A percentile compares a stretch with the other conserved stretches of the same genome.
Conservation (phyloP, 352 stramenopile species). For the Phytophthora sojae region DNA sequence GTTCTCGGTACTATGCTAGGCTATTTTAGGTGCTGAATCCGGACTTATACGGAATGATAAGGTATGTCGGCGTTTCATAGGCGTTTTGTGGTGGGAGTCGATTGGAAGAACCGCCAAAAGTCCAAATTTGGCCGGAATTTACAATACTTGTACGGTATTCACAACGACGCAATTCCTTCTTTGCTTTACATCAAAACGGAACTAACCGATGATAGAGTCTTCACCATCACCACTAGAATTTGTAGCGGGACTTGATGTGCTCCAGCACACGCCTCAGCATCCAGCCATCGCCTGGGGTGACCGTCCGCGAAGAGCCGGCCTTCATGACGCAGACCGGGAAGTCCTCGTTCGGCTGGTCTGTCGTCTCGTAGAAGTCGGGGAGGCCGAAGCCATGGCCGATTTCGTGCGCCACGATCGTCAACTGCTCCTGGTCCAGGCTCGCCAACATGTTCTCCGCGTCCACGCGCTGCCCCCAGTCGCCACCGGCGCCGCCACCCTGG, state of each 20-base stretch:
- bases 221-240: conserved; percentile 9
- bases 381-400: conserved; percentile 48
- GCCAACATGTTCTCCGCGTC: conserved; percentile 44
- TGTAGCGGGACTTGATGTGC: conserved; percentile 31
- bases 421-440: conserved; percentile 34
- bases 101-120: too few species aligned
- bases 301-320: conserved; percentile 24
- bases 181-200: too few species aligned
- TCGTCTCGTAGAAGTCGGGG: conserved; percentile 31
- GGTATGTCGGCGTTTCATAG: too few species aligned
- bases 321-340: conserved; percentile 39
- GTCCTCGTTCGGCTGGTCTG: conserved; percentile 20
- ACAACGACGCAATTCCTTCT: too few species aligned
- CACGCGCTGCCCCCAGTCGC: conserved; percentile 46
- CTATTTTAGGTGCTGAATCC: too few species aligned
- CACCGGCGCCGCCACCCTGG: conserved; percentile 40
- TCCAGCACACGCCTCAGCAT: conserved; percentile 41
- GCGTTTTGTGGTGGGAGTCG: too few species aligned
- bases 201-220: too few species aligned
- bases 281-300: conserved; percentile 40
- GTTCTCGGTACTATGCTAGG: too few species aligned
- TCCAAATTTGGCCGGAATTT: too few species aligned
- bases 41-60: too few species aligned
- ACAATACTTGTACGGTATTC: too few species aligned
- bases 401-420: conserved; percentile 50